Conservation (phyloP, 2,329 filamentous ascomycete genomes). For the Alternaria arborescens region DNA sequence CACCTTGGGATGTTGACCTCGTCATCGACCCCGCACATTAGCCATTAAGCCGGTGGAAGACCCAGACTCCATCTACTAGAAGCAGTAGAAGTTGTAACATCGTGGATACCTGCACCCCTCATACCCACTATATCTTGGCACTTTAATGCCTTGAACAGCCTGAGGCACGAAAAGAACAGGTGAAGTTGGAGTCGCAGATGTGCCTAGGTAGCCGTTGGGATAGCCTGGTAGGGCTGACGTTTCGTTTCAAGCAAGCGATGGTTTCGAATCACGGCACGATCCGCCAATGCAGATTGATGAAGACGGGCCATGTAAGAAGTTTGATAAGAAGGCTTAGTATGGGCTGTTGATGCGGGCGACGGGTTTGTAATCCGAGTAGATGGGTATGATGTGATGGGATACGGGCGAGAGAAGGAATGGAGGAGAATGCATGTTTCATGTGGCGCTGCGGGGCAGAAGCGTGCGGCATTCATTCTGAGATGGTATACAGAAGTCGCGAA, state of each 20-base stretch:
- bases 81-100: neutral
- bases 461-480: neutral
- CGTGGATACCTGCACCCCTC: conserved; percentile 1
- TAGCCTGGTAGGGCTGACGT: conserved; percentile 13
- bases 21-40: neutral
- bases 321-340: conserved; percentile 30
- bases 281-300: conserved; percentile 22
- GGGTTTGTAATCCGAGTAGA: conserved; percentile 1
- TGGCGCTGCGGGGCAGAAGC: neutral
- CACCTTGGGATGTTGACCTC: neutral
- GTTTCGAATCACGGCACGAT: conserved; percentile 28
- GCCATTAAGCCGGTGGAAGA: neutral
- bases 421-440: conserved; percentile 7
- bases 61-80: conserved; percentile 3
- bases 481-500: neutral
- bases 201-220: conserved; percentile 8
- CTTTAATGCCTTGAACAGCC: neutral
- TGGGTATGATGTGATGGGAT: conserved; percentile 5
- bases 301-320: conserved; percentile 14
- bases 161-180: neutral
- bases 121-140: conserved; percentile 1
- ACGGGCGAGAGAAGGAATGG: neutral
- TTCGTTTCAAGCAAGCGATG: conserved; percentile 27
- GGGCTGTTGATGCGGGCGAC: conserved; percentile 19
- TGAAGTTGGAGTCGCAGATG: neutral